Percentiles rank a stretch among this genome's conserved stretches.
These are phyloP conservation scores for Volvariella volvacea DNA, from an alignment of 1,284 basidiomycete species.

Conservation along the genomic window DNA sequence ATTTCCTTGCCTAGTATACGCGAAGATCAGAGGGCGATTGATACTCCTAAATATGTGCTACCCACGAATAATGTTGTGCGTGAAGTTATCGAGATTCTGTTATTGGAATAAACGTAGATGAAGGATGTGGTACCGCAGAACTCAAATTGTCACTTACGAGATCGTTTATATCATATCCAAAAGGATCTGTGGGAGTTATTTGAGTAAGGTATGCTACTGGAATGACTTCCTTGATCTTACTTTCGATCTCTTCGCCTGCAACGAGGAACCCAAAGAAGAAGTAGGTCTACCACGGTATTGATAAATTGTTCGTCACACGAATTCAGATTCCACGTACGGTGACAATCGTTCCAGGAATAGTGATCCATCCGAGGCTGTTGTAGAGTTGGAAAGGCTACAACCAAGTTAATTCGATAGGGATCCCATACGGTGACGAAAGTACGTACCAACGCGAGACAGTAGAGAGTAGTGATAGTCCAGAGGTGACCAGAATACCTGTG, in stretches of 20 bases:
- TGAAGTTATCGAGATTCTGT: not conserved
- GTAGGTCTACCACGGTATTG: no score
- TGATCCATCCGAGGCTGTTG: not conserved
- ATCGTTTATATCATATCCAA: not conserved
- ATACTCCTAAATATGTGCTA: not conserved
- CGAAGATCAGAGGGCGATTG: not conserved
- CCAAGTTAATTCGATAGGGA: not conserved
- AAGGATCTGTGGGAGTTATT: not conserved
- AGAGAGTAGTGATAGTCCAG: not conserved
- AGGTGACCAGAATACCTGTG: not conserved
- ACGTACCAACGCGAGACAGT: not conserved
- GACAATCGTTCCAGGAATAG: not conserved
- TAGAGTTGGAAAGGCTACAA: not conserved
- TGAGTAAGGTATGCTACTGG: not conserved
- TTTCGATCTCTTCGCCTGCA: not conserved
- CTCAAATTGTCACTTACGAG: not conserved
- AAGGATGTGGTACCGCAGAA: no score
- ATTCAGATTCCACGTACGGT: not conserved
- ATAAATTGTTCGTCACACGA: not conserved
- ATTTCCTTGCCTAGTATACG: not conserved
- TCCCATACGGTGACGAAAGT: not conserved
- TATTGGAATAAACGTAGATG: not conserved
- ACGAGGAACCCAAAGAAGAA: not conserved
- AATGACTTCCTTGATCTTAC: not conserved
- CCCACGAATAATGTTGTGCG: not conserved